Evolutionary conservation across 441 rosid genomes (phyloP).

Genomic region (Jatropha podagrica): DNA sequence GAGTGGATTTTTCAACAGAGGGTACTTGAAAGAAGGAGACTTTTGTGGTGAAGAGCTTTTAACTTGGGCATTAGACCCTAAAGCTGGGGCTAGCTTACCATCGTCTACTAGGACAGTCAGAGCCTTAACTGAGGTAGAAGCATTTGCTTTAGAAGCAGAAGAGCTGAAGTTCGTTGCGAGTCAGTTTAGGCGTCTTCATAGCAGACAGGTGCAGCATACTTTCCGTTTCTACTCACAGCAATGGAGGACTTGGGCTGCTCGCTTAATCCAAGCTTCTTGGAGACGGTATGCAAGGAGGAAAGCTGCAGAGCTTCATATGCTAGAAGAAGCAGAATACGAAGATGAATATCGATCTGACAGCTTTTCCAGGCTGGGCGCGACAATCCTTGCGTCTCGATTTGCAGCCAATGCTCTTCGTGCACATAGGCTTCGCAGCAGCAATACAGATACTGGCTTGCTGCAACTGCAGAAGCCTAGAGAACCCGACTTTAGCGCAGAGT

Average conservation of each 20-base stretch:
- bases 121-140: constrained; percentile 86
- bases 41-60: constrained; percentile 82
- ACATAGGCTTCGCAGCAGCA: constrained; percentile 35
- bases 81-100: constrained; percentile 58
- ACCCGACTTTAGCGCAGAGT: constrained; percentile 58
- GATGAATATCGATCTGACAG: constrained; percentile 39
- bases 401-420: constrained; percentile 71
- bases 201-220: constrained; percentile 87
- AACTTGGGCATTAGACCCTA: constrained; percentile 79
- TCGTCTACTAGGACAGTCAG: constrained; percentile 64
- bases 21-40: constrained; percentile 75
- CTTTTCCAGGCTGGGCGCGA: constrained; percentile 52
- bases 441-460: constrained; percentile 35
- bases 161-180: constrained; percentile 85
- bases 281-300: constrained; percentile 66
- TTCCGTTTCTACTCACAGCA: constrained; percentile 94
- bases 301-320: constrained; percentile 50
- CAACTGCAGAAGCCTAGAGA: constrained; percentile 75
- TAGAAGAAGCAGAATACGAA: constrained; percentile 57
- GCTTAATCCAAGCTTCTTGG: constrained; percentile 86
- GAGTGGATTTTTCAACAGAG: constrained; percentile 89
- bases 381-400: constrained; percentile 68
- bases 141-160: constrained; percentile 86
- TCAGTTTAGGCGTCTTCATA: constrained; percentile 89
- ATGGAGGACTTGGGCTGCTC: constrained; percentile 94